Evolutionary conservation across 106 monocot species (phyloP).

Genomic region (Alisma plantagoaquatica): DNA sequence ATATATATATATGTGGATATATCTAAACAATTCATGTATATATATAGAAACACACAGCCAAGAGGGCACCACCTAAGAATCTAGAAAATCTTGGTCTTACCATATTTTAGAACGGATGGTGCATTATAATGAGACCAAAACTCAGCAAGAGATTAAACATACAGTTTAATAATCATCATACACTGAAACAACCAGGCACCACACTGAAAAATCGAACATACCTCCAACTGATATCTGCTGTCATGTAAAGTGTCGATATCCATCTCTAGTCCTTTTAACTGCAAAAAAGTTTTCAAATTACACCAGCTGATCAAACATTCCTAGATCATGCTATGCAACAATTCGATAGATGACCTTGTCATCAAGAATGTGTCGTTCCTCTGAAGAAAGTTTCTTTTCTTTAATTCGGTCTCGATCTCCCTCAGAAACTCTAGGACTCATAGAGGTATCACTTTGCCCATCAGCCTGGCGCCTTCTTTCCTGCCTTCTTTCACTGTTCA

Average conservation of each 20-base stretch:
- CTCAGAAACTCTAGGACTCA: conserved; percentile 11
- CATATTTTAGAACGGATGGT: too few relatives aligned
- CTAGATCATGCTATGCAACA: not conserved
- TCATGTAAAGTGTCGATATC: conserved; percentile 14
- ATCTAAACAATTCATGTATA: too few relatives aligned
- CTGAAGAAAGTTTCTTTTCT: conserved; percentile 8
- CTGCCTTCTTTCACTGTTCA: conserved; percentile 12
- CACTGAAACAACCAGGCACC: not conserved
- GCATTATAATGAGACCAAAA: too few relatives aligned
- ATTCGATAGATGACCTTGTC: conserved; percentile 12
- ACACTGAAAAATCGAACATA: not conserved
- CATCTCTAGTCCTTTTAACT: conserved; percentile 14
- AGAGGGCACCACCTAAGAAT: too few relatives aligned
- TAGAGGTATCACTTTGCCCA: conserved; percentile 15
- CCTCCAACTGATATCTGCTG: conserved; percentile 16
- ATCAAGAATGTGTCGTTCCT: conserved; percentile 13
- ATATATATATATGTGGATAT: too few relatives aligned
- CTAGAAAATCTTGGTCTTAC: too few relatives aligned
- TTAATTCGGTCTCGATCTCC: conserved; percentile 7
- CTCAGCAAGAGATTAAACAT: not conserved
- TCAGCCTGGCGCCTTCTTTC: conserved; percentile 8
- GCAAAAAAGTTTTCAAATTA: conserved; percentile 3
- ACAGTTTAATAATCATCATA: not conserved
- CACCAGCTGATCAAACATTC: not conserved
- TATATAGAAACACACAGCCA: too few relatives aligned